Evolutionary conservation across 805 yeast species (phyloP).

Genomic region (Torulaspora gathmanii): DNA sequence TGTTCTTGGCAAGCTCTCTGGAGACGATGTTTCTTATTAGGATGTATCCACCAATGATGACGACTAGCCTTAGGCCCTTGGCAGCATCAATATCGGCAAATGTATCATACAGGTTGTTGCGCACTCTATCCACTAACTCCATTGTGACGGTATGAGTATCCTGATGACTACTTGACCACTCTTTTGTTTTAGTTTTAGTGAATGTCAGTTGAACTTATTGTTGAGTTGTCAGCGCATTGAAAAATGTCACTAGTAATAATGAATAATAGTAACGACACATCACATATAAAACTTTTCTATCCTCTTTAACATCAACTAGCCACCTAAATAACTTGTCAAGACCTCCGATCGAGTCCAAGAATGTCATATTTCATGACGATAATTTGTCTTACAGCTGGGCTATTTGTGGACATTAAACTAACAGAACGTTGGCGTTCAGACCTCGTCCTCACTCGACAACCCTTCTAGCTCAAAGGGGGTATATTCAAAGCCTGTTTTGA

Average conservation of each 20-base stretch:
- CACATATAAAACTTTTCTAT: no score
- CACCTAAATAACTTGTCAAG: no score
- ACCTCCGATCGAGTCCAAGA: no score
- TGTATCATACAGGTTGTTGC: conserved; percentile 18
- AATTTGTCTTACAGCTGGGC: no score
- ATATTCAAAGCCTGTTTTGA: conserved; percentile 60
- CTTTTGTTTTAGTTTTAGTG: not conserved
- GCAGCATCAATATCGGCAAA: conserved; percentile 18
- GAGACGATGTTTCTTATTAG: conserved; percentile 53
- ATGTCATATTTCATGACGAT: no score
- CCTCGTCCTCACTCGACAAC: conserved; percentile 41
- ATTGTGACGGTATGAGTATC: not conserved
- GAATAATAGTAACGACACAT: no score
- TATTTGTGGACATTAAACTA: no score
- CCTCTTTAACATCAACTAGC: no score
- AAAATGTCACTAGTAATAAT: not conserved
- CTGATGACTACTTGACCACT: not conserved
- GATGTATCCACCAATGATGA: conserved; percentile 59
- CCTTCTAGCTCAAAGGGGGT: conserved; percentile 42
- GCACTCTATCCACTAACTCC: conserved; percentile 16
- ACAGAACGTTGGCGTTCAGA: conserved; percentile 20
- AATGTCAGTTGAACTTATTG: not conserved
- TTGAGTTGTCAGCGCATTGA: not conserved
- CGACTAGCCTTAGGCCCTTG: conserved; percentile 33
- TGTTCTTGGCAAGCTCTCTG: conserved; percentile 53